A percentile compares a stretch with the other conserved stretches of the same genome.
Conservation (phyloP, 2,329 filamentous ascomycete species). For the Karstenula rhodostoma region DNA sequence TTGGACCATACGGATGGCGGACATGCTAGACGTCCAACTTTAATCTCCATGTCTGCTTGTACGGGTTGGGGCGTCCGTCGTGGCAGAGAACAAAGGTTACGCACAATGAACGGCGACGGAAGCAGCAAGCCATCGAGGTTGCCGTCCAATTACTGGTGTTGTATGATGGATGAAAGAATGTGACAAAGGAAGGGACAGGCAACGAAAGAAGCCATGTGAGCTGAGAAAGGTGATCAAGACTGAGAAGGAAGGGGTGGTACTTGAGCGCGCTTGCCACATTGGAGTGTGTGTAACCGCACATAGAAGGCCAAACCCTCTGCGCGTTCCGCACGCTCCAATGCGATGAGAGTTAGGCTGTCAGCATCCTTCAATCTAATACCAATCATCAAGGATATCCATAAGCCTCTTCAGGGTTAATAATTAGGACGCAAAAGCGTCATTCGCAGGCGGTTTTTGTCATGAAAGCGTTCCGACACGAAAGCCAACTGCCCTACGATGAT, state of each 20-base stretch:
- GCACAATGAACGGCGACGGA: constrained; percentile 7
- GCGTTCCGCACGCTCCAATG: background rate
- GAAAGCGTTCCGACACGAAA: too few species aligned
- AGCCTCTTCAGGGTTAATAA: too few species aligned
- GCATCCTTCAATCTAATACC: background rate
- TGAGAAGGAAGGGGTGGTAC: background rate
- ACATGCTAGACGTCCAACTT: background rate
- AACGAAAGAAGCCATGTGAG: background rate
- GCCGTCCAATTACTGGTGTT: background rate
- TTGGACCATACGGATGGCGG: background rate
- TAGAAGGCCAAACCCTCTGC: background rate
- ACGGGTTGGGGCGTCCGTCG: background rate
- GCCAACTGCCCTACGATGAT: too few species aligned
- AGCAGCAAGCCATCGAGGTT: background rate
- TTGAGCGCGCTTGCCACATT: background rate
- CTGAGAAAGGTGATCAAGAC: background rate
- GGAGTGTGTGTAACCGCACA: background rate
- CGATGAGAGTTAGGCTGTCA: background rate
- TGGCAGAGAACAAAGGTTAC: background rate
- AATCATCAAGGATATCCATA: background rate
- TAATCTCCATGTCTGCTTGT: background rate
- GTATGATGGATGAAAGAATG: background rate
- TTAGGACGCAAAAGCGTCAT: too few species aligned
- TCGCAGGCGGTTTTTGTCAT: too few species aligned
- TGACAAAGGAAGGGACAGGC: background rate